Percentiles rank a stretch among this genome's conserved stretches.
phyloP scores from a whole-genome alignment of 306 rosid species.

The Begonia masoniana region DNA sequence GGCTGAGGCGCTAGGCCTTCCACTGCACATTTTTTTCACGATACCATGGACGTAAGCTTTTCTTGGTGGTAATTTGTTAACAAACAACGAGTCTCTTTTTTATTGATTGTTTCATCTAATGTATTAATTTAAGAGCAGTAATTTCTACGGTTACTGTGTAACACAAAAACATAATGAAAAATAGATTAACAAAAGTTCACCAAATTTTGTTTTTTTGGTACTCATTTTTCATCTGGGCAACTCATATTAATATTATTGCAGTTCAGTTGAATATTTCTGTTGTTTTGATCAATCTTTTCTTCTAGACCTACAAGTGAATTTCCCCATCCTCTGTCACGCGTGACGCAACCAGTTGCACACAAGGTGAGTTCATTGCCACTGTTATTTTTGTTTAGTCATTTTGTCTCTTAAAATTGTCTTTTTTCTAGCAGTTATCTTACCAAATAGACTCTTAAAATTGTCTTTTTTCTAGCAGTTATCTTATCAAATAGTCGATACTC shows the following conservation, averaged over 20 bases:
- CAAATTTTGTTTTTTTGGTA: too few relatives aligned
- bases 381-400: constrained; percentile 2
- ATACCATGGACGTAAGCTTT: constrained; percentile 99
- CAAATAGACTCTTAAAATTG: constrained; percentile 43
- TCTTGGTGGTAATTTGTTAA: constrained; percentile 15
- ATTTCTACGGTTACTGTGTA: too few relatives aligned
- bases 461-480: constrained; percentile 59
- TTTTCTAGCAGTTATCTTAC: constrained; percentile 71
- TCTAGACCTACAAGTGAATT: constrained; percentile 87
- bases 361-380: constrained; percentile 39
- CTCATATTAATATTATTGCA: too few relatives aligned
- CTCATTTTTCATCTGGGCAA: too few relatives aligned
- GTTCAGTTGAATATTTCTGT: too few relatives aligned
- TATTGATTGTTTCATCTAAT: too few relatives aligned
- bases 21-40: constrained; percentile 81
- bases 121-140: too few relatives aligned
- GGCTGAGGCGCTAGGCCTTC: constrained; percentile 63
- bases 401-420: constrained; percentile 4
- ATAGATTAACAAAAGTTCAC: too few relatives aligned
- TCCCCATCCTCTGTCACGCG: constrained; percentile 91
- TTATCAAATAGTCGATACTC: constrained; percentile 74
- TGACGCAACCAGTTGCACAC: constrained; percentile 51
- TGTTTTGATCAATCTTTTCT: neutral
- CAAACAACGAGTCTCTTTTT: too few relatives aligned
- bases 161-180: too few relatives aligned